Evolutionary conservation across 371 early-diverging fungal genomes (phyloP).

Genomic region (Lichtheimia corymbifera): DNA sequence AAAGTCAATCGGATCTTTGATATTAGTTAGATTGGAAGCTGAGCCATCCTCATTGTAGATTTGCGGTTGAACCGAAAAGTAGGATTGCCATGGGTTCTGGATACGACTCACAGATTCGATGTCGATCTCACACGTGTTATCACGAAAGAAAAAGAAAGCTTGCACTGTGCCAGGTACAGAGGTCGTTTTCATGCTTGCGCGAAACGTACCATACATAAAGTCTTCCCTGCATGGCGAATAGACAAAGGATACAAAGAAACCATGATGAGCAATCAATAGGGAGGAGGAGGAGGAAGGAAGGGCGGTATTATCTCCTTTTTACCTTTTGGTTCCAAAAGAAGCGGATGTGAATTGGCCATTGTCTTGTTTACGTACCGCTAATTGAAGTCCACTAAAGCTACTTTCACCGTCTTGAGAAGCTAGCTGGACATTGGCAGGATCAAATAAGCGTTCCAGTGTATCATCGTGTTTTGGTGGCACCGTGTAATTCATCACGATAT

Average conservation of each 20-base stretch:
- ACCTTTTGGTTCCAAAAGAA: conserved; percentile 42
- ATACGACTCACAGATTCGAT: conserved; percentile 38
- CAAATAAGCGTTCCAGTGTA: conserved; percentile 35
- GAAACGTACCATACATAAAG: conserved; percentile 46
- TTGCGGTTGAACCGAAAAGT: conserved; percentile 44
- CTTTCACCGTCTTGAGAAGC: conserved; percentile 5
- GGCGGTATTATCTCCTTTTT: background rate
- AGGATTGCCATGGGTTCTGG: conserved; percentile 32
- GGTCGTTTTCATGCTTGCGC: conserved; percentile 33
- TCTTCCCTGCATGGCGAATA: conserved; percentile 21
- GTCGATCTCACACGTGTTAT: conserved; percentile 44
- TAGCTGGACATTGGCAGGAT: conserved; percentile 30
- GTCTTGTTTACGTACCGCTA: conserved; percentile 18
- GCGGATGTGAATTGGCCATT: conserved; percentile 19
- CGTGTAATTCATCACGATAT: conserved; percentile 40
- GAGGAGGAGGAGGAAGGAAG: background rate
- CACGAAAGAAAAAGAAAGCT: conserved; percentile 40
- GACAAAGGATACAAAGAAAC: background rate
- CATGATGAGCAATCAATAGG: background rate
- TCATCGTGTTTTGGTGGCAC: conserved; percentile 28
- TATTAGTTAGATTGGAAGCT: conserved; percentile 34
- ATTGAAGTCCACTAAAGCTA: conserved; percentile 12
- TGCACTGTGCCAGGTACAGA: conserved; percentile 41
- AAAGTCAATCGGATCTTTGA: conserved; percentile 24
- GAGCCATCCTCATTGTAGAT: conserved; percentile 36